These are phyloP conservation scores for Moesziomyces sp. DNA, from an alignment of 1,284 basidiomycete genomes.

Conservation along the genomic window DNA sequence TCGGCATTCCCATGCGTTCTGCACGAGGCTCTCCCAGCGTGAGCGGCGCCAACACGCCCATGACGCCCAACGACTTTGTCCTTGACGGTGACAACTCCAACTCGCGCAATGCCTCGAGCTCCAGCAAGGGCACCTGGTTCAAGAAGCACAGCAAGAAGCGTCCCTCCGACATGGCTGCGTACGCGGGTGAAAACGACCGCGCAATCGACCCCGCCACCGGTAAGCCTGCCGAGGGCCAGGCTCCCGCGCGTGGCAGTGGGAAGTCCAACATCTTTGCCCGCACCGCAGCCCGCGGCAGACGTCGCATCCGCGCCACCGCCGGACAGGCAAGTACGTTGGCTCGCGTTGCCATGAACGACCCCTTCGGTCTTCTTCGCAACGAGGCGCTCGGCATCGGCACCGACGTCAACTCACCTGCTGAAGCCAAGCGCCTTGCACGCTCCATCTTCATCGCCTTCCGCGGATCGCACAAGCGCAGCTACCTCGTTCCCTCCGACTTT, in stretches of 20 bases:
- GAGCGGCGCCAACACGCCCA: conserved; percentile 35
- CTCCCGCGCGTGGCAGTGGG: conserved; percentile 41
- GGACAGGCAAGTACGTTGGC: conserved; percentile 51
- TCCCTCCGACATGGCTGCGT: conserved; percentile 29
- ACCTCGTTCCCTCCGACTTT: conserved; percentile 78
- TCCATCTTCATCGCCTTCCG: conserved; percentile 77
- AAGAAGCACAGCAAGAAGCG: conserved; percentile 60
- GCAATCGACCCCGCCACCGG: conserved; percentile 41
- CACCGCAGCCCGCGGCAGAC: conserved; percentile 29
- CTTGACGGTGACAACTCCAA: conserved; percentile 14
- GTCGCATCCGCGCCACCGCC: conserved; percentile 27
- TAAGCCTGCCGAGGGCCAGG: conserved; percentile 36
- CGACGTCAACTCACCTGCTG: conserved; percentile 62
- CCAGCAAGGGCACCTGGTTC: conserved; percentile 41
- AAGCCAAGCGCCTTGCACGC: conserved; percentile 74
- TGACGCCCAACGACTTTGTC: conserved; percentile 29
- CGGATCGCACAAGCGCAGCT: conserved; percentile 70
- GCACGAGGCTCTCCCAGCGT: conserved; percentile 33
- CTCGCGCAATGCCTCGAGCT: conserved; percentile 13
- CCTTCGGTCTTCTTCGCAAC: conserved; percentile 40
- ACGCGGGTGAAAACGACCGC: conserved; percentile 12
- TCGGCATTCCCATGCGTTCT: conserved; percentile 69
- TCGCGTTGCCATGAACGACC: conserved; percentile 58
- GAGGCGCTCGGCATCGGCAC: conserved; percentile 57
- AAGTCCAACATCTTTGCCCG: conserved; percentile 40